Conservation (phyloP, 768 basidiomycete species). For the Nevesoporus exiguus region DNA sequence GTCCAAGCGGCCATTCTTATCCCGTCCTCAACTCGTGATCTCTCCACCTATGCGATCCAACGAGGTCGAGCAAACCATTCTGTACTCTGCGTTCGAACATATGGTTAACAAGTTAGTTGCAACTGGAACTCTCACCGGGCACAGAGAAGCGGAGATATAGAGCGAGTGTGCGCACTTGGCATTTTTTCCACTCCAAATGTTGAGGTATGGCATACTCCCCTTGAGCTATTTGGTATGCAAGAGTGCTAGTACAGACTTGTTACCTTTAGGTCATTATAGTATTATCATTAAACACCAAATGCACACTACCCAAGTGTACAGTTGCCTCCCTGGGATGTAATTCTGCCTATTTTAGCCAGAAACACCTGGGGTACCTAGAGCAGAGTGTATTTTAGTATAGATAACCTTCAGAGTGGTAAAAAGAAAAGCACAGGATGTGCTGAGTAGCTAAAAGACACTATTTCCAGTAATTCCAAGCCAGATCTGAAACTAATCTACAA, state of each 20-base stretch:
- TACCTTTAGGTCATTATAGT: too few species aligned
- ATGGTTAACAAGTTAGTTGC: conserved; percentile 23
- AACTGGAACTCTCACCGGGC: conserved; percentile 13
- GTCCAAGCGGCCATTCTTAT: conserved; percentile 11
- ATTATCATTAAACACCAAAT: too few species aligned
- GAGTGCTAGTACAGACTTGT: background rate
- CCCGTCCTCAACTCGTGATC: conserved; percentile 22
- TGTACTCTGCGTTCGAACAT: conserved; percentile 21
- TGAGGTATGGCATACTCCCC: background rate
- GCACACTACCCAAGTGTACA: too few species aligned
- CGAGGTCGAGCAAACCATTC: conserved; percentile 15
- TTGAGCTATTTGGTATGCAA: background rate
- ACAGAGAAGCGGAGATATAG: background rate
- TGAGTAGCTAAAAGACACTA: too few species aligned
- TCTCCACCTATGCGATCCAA: conserved; percentile 14
- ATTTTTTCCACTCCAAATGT: background rate
- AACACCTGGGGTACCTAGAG: too few species aligned
- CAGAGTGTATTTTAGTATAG: too few species aligned
- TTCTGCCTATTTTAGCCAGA: too few species aligned
- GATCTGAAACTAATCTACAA: too few species aligned
- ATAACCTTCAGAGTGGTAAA: too few species aligned
- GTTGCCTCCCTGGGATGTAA: too few species aligned
- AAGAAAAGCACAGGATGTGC: too few species aligned
- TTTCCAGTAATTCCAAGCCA: too few species aligned
- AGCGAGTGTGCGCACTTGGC: background rate